Evolutionary conservation across 1,284 basidiomycete species (phyloP), one percentile per base, ranked within the genome.

Genomic region (Ceratobasidium sp.): DNA sequence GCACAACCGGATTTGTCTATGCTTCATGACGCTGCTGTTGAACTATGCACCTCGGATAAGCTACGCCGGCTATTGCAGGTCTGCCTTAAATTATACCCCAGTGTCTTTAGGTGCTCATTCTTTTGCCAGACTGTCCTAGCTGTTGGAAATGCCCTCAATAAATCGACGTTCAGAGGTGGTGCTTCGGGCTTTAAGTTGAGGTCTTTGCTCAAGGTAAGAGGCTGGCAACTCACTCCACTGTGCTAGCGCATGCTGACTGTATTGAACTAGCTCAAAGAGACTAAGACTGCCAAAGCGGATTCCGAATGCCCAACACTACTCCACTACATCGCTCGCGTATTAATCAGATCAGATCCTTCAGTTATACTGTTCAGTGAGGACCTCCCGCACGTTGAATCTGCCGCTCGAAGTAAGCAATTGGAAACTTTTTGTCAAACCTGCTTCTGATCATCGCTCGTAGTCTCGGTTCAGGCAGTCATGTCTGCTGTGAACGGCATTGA

Each of bases 121-220:
- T 49, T 44, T 32, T 14, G 66, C 75, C 38, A 91, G 90, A 86
- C 87, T 73, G 87, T 96, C 1, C 83, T 97, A 18, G 82, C 85
- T 5, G 84, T 97, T 7, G 95, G 95, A 0, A 98, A 97, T 79
- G 87, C 87, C 1, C 80, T 97, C 74, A 98, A 98, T 79, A 87
- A 86, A 0, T 89, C 91, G 0, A 92, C 89, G 0, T 96, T 94
- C 82, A 87, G 94, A 54, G 95, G 95, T 13, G 87, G 88, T 64
- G 95, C 95, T 8, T 83, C 82, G 13, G 96, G 95, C 0, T 97
- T 98, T 81, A 90, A 90, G 78, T 82, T 98, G 18, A 90, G 92
- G 66, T 89, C 92, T 1, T 81, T 98, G 38, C 80, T 91, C 16
- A 96, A 96, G 89, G 93, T 93, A 66, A 41, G 59, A n/a, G n/a